Percentiles rank a stretch among this genome's conserved stretches.
Evolutionary conservation across 192 early-diverging fungal species (phyloP).

Genomic region (Phycomyces blakesleeanus): DNA sequence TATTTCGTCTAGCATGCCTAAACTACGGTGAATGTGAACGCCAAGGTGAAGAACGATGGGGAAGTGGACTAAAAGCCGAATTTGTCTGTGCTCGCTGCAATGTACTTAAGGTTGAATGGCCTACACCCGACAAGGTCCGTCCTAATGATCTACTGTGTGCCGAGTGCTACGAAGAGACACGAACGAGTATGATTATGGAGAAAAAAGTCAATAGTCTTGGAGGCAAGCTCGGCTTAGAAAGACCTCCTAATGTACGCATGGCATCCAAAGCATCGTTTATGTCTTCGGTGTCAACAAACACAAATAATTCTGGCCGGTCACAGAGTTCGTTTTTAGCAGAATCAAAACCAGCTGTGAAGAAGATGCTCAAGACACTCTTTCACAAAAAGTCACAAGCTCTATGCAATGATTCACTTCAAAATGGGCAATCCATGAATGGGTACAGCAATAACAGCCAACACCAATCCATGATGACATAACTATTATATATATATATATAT

Average conservation of each 20-base stretch:
- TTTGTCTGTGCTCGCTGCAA: slow-evolving; percentile 24
- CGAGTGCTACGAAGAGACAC: slow-evolving; percentile 19
- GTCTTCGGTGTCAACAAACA: not conserved
- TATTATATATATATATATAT: too few relatives aligned
- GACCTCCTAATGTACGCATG: not conserved
- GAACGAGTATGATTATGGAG: slow-evolving; percentile 25
- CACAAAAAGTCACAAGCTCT: not conserved
- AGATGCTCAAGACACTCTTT: not conserved
- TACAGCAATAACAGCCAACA: not conserved
- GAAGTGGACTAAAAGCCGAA: slow-evolving; percentile 5
- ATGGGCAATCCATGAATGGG: not conserved
- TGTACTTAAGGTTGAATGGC: slow-evolving; percentile 15
- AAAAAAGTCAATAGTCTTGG: slow-evolving; percentile 25
- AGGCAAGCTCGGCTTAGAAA: slow-evolving; percentile 10
- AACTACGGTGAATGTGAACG: slow-evolving; percentile 19
- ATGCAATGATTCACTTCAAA: not conserved
- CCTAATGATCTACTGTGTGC: slow-evolving; percentile 18
- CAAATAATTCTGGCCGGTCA: not conserved
- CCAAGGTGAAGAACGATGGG: slow-evolving; percentile 17
- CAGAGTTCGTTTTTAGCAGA: not conserved
- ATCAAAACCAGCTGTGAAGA: not conserved
- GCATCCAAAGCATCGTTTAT: not conserved
- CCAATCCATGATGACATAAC: too few relatives aligned
- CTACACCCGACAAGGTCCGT: slow-evolving; percentile 24
- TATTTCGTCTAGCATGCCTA: slow-evolving; percentile 4